These are phyloP conservation scores for Boechera stricta DNA, from an alignment of 345 rosid genomes.

Conservation along the genomic window DNA sequence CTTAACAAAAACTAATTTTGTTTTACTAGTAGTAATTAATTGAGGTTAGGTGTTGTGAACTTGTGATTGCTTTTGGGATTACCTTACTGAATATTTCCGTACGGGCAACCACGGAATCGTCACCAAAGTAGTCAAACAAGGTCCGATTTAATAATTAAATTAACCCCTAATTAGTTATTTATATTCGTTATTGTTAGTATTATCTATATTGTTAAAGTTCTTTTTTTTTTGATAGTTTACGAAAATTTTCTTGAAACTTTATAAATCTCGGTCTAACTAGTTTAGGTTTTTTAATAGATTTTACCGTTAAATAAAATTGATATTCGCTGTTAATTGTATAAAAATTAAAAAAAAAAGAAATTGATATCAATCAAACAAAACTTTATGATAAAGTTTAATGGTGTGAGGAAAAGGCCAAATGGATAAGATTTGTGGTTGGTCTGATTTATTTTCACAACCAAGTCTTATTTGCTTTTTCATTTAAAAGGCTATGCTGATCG, in stretches of 20 bases:
- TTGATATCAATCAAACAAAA: conserved; percentile 10
- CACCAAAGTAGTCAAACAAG: conserved; percentile 37
- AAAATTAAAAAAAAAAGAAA: neutral
- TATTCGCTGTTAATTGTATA: neutral
- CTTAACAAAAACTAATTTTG: conserved; percentile 1
- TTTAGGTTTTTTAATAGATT: neutral
- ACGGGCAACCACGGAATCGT: conserved; percentile 42
- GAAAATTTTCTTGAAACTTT: too few species aligned
- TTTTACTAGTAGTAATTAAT: conserved; percentile 21
- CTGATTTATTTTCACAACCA: conserved; percentile 34
- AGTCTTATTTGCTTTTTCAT: conserved; percentile 37
- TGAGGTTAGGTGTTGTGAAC: conserved; percentile 35
- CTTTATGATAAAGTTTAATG: conserved; percentile 37
- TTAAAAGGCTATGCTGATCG: conserved; percentile 41
- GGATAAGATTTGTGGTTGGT: conserved; percentile 48
- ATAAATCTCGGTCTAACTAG: neutral
- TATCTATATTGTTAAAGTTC: neutral
- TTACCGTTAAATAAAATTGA: neutral
- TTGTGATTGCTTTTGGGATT: conserved; percentile 40
- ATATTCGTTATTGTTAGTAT: neutral
- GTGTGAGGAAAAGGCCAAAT: conserved; percentile 39
- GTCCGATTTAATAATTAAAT: neutral
- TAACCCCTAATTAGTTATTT: neutral
- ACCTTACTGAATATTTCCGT: conserved; percentile 41
- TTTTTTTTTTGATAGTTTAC: too few species aligned